Evolutionary conservation across 1,284 basidiomycete genomes (phyloP).

Genomic region (Melampsora americana): DNA sequence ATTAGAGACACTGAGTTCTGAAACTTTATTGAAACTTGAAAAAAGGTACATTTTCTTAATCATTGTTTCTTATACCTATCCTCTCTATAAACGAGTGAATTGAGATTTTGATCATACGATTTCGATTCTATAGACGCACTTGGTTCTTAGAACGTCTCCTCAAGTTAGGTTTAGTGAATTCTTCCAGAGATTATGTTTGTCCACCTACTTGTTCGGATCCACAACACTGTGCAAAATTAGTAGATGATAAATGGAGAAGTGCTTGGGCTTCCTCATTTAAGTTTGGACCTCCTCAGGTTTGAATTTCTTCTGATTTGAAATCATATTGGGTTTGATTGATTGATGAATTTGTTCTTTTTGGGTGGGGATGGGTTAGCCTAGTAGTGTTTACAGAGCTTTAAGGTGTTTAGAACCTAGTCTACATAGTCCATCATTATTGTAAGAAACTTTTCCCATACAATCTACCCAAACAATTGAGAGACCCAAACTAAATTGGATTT

Average conservation of each 20-base stretch:
- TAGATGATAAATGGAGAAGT: conserved; percentile 88
- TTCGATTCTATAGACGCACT: conserved; percentile 62
- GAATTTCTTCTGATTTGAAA: conserved; percentile 46
- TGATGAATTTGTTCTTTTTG: background rate
- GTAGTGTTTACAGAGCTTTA: conserved; percentile 42
- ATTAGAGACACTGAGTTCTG: conserved; percentile 69
- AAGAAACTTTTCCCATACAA: background rate
- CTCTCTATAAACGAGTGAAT: too few species aligned
- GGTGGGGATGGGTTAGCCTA: conserved; percentile 8
- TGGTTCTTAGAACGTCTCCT: conserved; percentile 92
- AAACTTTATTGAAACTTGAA: conserved; percentile 79
- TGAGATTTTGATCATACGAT: conserved; percentile 21
- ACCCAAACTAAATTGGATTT: background rate
- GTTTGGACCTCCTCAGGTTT: conserved; percentile 63
- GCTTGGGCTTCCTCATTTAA: conserved; percentile 81
- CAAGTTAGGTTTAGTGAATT: conserved; percentile 78
- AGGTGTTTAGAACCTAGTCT: conserved; percentile 43
- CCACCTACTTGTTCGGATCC: conserved; percentile 76
- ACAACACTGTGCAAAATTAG: conserved; percentile 70
- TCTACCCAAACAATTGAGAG: background rate
- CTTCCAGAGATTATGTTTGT: conserved; percentile 78
- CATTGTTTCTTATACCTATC: background rate
- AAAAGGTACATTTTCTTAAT: conserved; percentile 62
- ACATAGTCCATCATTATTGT: conserved; percentile 43
- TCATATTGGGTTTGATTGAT: conserved; percentile 24